phyloP scores from a whole-genome alignment of 495 filamentous ascomycete species.

The Cercophora scortea region DNA sequence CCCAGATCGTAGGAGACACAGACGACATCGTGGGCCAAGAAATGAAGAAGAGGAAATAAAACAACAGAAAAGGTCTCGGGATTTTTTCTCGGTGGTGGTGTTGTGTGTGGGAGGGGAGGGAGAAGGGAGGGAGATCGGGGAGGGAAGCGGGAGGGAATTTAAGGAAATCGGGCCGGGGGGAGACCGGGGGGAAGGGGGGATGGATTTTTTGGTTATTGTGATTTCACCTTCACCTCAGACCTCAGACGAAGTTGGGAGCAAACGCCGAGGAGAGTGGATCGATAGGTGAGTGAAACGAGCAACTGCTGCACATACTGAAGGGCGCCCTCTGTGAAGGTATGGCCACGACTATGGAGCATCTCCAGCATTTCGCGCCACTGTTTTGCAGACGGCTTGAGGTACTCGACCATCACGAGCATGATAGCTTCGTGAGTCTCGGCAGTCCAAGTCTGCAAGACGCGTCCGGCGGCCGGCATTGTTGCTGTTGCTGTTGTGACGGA shows the following conservation, averaged over 20 bases:
- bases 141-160: background rate
- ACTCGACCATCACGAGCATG: slow-evolving; percentile 8
- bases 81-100: background rate
- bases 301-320: slow-evolving; percentile 9
- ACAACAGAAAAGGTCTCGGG: background rate
- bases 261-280: background rate
- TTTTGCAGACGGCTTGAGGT: background rate
- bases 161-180: background rate
- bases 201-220: background rate
- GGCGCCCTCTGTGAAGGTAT: slow-evolving; percentile 6
- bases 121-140: background rate
- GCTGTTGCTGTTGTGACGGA: background rate
- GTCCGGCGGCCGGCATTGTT: slow-evolving; percentile 6
- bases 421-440: slow-evolving; percentile 18
- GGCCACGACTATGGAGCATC: slow-evolving; percentile 3
- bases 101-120: background rate
- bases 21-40: background rate
- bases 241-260: background rate
- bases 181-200: too few species aligned
- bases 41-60: background rate
- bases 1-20: slow-evolving; percentile 13
- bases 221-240: background rate
- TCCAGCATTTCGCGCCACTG: slow-evolving; percentile 5
- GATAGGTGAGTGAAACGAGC: background rate
- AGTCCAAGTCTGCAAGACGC: slow-evolving; percentile 10